Conservation (phyloP, 208 protist species). For the Leishmania lainsoni region DNA sequence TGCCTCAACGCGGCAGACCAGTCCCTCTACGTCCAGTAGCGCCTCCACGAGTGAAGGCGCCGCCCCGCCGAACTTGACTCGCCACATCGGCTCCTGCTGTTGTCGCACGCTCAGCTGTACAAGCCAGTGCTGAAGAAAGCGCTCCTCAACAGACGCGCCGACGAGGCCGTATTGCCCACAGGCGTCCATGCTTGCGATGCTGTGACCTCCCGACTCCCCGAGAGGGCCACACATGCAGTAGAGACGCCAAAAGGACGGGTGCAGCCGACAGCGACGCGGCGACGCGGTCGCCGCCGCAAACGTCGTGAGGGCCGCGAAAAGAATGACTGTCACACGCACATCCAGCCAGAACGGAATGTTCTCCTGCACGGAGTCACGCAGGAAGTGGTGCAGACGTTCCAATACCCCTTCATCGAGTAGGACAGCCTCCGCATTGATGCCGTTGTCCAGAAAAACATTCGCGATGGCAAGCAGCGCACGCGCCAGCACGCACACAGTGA, state of each 20-base stretch:
- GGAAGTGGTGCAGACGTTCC: constrained; percentile 37
- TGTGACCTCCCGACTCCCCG: constrained; percentile 59
- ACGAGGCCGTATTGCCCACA: constrained; percentile 45
- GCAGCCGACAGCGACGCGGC: constrained; percentile 17
- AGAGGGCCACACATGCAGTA: constrained; percentile 81
- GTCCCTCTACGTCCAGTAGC: constrained; percentile 39
- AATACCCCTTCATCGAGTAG: constrained; percentile 35
- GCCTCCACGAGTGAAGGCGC: constrained; percentile 32
- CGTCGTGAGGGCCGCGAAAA: constrained; percentile 66
- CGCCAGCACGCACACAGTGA: constrained; percentile 58
- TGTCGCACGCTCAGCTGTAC: constrained; percentile 17
- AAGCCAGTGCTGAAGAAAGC: constrained; percentile 32
- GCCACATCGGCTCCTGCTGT: not conserved
- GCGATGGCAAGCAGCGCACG: constrained; percentile 61
- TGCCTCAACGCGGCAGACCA: constrained; percentile 34
- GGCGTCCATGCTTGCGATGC: constrained; percentile 46
- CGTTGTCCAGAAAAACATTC: constrained; percentile 25
- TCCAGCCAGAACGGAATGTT: constrained; percentile 88
- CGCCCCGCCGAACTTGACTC: not conserved
- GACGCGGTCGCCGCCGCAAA: constrained; percentile 55
- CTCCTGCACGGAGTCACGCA: constrained; percentile 74
- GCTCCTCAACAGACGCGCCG: constrained; percentile 48
- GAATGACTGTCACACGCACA: constrained; percentile 69
- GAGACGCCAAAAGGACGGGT: constrained; percentile 57
- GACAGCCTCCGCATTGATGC: constrained; percentile 30